Percentiles rank a stretch among this genome's conserved stretches.
These are phyloP conservation scores for Pseudocercospora fuligena DNA, from an alignment of 2,329 filamentous ascomycete genomes.

Conservation along the genomic window DNA sequence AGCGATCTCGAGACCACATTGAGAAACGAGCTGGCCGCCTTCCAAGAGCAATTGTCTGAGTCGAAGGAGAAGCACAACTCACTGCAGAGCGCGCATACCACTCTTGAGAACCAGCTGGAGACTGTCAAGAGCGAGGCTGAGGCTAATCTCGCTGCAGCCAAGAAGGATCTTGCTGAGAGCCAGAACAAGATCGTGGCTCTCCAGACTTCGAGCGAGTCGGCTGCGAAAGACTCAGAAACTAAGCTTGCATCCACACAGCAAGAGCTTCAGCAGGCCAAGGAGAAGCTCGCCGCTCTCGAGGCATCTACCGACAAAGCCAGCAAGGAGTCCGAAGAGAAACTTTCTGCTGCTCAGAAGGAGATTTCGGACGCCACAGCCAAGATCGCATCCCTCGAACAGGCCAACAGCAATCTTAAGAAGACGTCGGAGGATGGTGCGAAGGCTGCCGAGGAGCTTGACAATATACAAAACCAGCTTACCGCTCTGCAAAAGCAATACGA, in stretches of 20 bases:
- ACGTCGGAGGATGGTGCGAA: constrained; percentile 24
- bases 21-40: constrained; percentile 22
- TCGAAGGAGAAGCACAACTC: constrained; percentile 18
- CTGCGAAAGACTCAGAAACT: constrained; percentile 20
- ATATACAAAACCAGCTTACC: constrained; percentile 23
- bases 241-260: constrained; percentile 22
- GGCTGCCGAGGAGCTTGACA: constrained; percentile 23
- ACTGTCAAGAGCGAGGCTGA: constrained; percentile 24
- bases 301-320: constrained; percentile 16
- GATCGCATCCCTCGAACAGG: constrained; percentile 24
- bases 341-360: constrained; percentile 23
- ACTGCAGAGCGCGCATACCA: constrained; percentile 20
- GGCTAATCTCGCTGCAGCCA: constrained; percentile 19
- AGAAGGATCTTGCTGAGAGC: constrained; percentile 23
- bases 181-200: constrained; percentile 19
- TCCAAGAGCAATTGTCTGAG: constrained; percentile 20
- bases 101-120: constrained; percentile 19
- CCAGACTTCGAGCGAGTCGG: constrained; percentile 20
- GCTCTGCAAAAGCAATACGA: constrained; percentile 27
- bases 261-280: constrained; percentile 26
- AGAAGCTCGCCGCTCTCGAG: constrained; percentile 23
- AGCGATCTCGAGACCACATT: constrained; percentile 22
- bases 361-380: constrained; percentile 25
- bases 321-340: constrained; percentile 18
- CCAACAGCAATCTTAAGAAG: constrained; percentile 26